A percentile compares a stretch with the other conserved stretches of the same genome.
phyloP scores from a whole-genome alignment of 345 rosid genomes.

The Stellera chamaejasme region DNA sequence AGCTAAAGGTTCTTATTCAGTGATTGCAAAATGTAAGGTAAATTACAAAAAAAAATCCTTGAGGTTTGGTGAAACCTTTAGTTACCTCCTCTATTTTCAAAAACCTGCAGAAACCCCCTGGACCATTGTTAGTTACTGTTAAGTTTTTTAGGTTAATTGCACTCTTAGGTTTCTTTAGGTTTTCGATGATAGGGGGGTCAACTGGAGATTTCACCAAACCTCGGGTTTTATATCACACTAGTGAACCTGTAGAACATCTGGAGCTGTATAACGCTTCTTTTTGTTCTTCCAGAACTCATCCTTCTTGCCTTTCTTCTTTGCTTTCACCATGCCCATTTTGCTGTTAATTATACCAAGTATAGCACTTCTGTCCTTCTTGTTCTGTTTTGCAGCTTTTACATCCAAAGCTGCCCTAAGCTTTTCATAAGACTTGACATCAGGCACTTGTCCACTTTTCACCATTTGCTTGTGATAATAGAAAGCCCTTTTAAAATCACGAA shows the following conservation, averaged over 20 bases:
- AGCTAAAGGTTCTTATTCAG: too few relatives aligned
- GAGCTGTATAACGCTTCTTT: constrained; percentile 27
- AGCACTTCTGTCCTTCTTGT: constrained; percentile 56
- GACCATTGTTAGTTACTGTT: too few relatives aligned
- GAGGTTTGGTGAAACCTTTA: too few relatives aligned
- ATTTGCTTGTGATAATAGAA: constrained; percentile 73
- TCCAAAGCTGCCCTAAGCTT: constrained; percentile 66
- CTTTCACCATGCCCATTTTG: constrained; percentile 45
- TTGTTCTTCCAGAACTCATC: constrained; percentile 82
- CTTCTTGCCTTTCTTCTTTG: constrained; percentile 54
- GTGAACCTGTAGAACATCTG: neutral
- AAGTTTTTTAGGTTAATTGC: too few relatives aligned
- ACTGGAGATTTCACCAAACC: too few relatives aligned
- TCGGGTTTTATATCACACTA: too few relatives aligned
- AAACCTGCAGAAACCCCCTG: too few relatives aligned
- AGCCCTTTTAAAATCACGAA: constrained; percentile 73
- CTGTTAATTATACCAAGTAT: constrained; percentile 67
- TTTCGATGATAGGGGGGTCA: too few relatives aligned
- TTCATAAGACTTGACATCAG: constrained; percentile 53
- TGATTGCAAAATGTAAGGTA: too few relatives aligned
- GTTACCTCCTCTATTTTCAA: too few relatives aligned
- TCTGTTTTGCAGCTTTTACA: constrained; percentile 54
- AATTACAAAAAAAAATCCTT: too few relatives aligned
- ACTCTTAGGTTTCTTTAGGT: too few relatives aligned
- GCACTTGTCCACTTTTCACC: constrained; percentile 70